These are phyloP conservation scores for Trichoderma sp. DNA, from an alignment of 2,329 filamentous ascomycete genomes.

Conservation along the genomic window DNA sequence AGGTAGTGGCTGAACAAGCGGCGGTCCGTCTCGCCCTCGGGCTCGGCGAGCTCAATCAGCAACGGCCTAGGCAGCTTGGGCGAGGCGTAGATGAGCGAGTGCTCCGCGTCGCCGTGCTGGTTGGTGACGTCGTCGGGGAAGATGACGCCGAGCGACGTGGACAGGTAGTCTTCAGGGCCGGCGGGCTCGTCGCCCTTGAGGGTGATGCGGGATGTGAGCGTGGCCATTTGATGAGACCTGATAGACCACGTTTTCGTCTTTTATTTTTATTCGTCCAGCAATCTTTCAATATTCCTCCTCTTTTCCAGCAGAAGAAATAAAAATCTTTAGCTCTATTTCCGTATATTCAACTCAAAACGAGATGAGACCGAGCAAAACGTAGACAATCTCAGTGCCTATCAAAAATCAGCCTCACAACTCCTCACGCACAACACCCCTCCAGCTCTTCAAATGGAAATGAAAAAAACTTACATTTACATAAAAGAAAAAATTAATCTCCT, in stretches of 20 bases:
- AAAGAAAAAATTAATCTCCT: neutral
- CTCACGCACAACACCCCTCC: neutral
- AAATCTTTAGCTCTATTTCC: no score
- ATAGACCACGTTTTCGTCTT: neutral
- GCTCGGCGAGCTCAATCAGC: slow-evolving; percentile 50
- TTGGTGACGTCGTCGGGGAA: slow-evolving; percentile 69
- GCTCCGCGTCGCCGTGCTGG: slow-evolving; percentile 64
- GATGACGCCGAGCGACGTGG: slow-evolving; percentile 60
- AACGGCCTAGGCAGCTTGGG: slow-evolving; percentile 51
- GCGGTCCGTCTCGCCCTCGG: slow-evolving; percentile 54
- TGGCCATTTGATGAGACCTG: slow-evolving; percentile 31
- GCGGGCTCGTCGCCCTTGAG: slow-evolving; percentile 31
- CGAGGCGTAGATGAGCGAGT: slow-evolving; percentile 61
- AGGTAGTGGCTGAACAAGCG: slow-evolving; percentile 70
- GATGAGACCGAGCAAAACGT: neutral
- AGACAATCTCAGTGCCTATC: neutral
- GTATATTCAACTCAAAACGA: no score
- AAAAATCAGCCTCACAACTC: neutral
- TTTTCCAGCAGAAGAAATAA: neutral
- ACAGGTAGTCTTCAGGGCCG: slow-evolving; percentile 61
- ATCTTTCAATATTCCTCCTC: neutral
- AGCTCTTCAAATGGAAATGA: neutral
- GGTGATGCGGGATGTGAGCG: slow-evolving; percentile 43
- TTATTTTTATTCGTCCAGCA: no score
- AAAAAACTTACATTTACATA: neutral